phyloP scores from a whole-genome alignment of 1,139 yeast genomes.

The Trichomonascaceae sp. region DNA sequence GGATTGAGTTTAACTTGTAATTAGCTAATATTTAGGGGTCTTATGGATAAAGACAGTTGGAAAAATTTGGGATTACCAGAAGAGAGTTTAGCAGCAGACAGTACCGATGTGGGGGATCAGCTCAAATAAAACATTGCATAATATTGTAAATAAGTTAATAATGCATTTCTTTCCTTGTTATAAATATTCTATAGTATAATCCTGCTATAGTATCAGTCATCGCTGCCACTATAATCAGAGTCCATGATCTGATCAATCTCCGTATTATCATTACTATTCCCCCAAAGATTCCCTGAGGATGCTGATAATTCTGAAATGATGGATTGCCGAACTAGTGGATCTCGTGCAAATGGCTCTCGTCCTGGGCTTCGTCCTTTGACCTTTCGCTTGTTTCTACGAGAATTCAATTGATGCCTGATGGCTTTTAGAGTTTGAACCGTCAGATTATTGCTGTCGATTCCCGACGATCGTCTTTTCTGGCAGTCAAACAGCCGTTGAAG shows the following conservation, averaged over 20 bases:
- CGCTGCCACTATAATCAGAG: conserved; percentile 3
- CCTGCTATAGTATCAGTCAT: background rate
- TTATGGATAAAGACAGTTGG: conserved; percentile 84
- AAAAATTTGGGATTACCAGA: conserved; percentile 77
- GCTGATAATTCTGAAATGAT: background rate
- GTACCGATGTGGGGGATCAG: conserved; percentile 1
- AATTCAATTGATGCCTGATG: background rate
- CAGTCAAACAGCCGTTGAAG: background rate
- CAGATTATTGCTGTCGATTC: background rate
- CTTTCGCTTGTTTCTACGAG: background rate
- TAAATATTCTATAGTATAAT: background rate
- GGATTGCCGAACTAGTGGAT: background rate
- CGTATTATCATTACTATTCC: conserved; percentile 5
- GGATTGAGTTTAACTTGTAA: background rate
- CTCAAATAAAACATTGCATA: conserved; percentile 1
- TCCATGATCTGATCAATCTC: conserved; percentile 7
- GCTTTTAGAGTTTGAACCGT: background rate
- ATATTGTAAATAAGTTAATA: conserved; percentile 2
- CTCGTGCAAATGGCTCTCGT: conserved; percentile 3
- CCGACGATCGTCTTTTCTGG: background rate
- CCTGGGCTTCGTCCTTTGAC: background rate
- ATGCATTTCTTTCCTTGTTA: conserved; percentile 3
- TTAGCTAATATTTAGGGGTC: conserved; percentile 35
- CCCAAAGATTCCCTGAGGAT: background rate
- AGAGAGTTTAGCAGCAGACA: conserved; percentile 34